Conservation (phyloP, 176 grass and related monocot genomes). For the Carex parvula region DNA sequence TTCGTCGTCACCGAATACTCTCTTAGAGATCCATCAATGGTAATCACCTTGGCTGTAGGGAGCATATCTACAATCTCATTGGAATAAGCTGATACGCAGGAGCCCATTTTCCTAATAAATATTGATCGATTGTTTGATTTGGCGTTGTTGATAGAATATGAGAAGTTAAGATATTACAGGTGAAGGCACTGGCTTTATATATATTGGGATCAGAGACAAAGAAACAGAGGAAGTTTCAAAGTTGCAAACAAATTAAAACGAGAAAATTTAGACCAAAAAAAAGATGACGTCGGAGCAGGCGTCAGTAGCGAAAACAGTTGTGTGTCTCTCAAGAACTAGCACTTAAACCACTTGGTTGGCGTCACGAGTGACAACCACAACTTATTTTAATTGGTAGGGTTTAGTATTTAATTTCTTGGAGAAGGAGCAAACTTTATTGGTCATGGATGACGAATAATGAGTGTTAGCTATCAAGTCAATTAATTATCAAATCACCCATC, state of each 20-base stretch:
- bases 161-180: background rate
- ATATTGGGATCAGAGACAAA: background rate
- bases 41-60: slow-evolving; percentile 48
- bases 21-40: slow-evolving; percentile 35
- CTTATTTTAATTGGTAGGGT: too few species aligned
- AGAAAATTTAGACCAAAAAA: too few species aligned
- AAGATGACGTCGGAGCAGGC: background rate
- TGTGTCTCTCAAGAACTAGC: too few species aligned
- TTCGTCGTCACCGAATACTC: slow-evolving; percentile 27
- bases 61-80: background rate
- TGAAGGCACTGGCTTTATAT: background rate
- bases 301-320: background rate
- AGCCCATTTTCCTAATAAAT: slow-evolving; percentile 39
- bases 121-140: background rate
- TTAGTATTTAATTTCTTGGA: too few species aligned
- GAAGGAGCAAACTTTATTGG: too few species aligned
- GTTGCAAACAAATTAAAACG: too few species aligned
- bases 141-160: background rate
- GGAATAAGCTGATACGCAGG: slow-evolving; percentile 35
- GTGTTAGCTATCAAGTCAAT: too few species aligned
- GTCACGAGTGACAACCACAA: too few species aligned
- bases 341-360: too few species aligned
- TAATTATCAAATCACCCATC: too few species aligned
- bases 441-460: too few species aligned
- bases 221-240: background rate